Evolutionary conservation across 2,329 filamentous ascomycete genomes (phyloP), one percentile per base, ranked within the genome.

Genomic region (Aspergillus pseudoglaucus): DNA sequence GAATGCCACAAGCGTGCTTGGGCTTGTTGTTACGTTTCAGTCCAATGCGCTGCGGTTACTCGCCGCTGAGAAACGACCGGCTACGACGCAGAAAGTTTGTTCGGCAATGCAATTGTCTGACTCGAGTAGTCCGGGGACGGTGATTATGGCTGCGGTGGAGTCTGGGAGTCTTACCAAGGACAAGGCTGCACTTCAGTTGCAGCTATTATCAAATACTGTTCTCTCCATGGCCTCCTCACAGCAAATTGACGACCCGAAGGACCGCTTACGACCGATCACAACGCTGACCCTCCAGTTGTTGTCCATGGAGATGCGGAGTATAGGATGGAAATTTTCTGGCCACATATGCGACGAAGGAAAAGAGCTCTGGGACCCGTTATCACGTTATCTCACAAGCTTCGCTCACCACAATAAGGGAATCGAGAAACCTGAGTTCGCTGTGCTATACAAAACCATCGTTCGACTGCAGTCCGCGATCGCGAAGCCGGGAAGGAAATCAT

Each of bases 361-460:
- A 47, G 74, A 76, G 44, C 56, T 75, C 39, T 70, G 69, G 56
- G 65, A 69, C 40, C 73, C 71, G 25, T 61, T 76, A 44, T 56
- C 65, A 30, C 64, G 66, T 12, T 74, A 67, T 38, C 55, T 75
- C 20, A 64, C 60, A 3, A 53, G 47, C 22, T 73, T 70, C 46
- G 57, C 59, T 22, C 59, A 67, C 35, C 61, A 62, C 17, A 68
- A 59, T 43, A 61, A 62, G 15, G 53, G 51, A 14, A 60, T 68
- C 7, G 61, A 67, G n/a, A 66, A 65, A 47, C 33, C 53, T 1
- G 69, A 70, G 38, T 73, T 73, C 51, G 61, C 61, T 8, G 43
- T 50, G 1, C 53, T 70, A 4, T 70, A 68, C 47, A 59, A 61
- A 38, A 61, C 61, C 7, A 67, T 71, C 23, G 58, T 66, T 37